Percentiles rank a stretch among this genome's conserved stretches.
Conservation (phyloP, 148 eudicot species). For the Fagopyrum esculentum region DNA sequence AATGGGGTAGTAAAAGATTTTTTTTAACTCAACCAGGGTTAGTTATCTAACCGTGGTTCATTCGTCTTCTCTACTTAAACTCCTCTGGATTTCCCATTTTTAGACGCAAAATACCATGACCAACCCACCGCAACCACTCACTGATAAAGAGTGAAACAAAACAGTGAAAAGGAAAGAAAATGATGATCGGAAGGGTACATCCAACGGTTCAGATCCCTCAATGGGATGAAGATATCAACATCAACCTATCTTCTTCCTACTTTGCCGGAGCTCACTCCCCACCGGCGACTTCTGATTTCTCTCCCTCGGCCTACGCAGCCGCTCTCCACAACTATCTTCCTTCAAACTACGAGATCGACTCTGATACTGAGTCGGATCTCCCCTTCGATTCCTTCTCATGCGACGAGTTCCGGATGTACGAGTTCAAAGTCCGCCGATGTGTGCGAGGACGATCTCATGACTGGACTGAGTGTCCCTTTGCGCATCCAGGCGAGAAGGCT, state of each 20-base stretch:
- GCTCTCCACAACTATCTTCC: conserved; percentile 53
- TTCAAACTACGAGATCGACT: conserved; percentile 24
- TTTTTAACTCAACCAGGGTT: not conserved
- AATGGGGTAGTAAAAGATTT: not conserved
- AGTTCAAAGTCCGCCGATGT: conserved; percentile 64
- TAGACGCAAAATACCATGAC: not conserved
- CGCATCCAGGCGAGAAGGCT: conserved; percentile 20
- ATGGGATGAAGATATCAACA: conserved; percentile 54
- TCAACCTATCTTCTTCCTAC: conserved; percentile 5
- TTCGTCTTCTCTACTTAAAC: not conserved
- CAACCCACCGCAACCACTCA: not conserved
- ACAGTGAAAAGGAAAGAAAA: not conserved
- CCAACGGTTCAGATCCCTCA: conserved; percentile 60
- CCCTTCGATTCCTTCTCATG: conserved; percentile 50
- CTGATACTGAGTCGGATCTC: conserved; percentile 22
- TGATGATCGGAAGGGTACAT: conserved; percentile 22
- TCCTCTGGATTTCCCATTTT: not conserved
- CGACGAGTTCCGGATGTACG: conserved; percentile 78
- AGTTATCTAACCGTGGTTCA: not conserved
- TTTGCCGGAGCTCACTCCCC: conserved; percentile 10
- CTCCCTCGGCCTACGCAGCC: conserved; percentile 24
- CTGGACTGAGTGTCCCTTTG: conserved; percentile 25
- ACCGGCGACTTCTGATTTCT: conserved; percentile 14
- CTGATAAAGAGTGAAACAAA: not conserved
- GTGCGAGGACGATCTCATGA: conserved; percentile 29